These are phyloP conservation scores for Penicillium sp. DNA, from an alignment of 2,329 filamentous ascomycete species.

Conservation along the genomic window DNA sequence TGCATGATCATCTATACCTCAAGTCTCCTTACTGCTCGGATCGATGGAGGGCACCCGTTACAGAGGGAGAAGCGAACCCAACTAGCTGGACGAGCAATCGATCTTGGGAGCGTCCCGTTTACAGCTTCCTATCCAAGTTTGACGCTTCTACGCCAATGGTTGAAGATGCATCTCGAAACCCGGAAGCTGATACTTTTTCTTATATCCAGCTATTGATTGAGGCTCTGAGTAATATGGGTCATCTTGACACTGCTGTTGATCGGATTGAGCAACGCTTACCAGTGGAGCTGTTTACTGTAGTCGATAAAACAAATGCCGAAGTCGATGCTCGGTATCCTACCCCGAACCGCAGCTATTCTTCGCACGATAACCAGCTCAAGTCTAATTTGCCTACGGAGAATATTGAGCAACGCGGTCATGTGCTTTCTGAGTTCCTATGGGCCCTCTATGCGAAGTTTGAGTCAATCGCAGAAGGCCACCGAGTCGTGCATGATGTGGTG, in stretches of 20 bases:
- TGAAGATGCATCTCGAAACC: constrained; percentile 90
- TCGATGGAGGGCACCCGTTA: constrained; percentile 76
- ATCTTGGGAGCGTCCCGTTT: constrained; percentile 55
- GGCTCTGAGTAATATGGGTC: constrained; percentile 82
- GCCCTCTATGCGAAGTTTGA: constrained; percentile 96
- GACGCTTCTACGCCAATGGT: constrained; percentile 60
- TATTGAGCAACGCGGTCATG: constrained; percentile 74
- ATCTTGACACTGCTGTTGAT: constrained; percentile 81
- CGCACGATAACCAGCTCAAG: constrained; percentile 44
- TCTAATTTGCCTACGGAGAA: constrained; percentile 65
- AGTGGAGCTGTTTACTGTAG: constrained; percentile 88
- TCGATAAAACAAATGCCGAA: constrained; percentile 92
- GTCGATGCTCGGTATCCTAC: constrained; percentile 91
- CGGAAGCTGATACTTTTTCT: constrained; percentile 91
- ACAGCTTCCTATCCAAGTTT: constrained; percentile 57
- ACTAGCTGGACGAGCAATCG: constrained; percentile 33
- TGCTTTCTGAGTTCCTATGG: constrained; percentile 88
- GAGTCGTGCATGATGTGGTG: constrained; percentile 89
- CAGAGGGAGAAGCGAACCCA: constrained; percentile 34
- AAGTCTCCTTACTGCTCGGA: constrained; percentile 98
- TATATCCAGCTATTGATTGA: constrained; percentile 89
- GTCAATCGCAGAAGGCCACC: constrained; percentile 91
- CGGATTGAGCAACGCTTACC: constrained; percentile 89
- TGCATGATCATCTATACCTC: constrained; percentile 95
- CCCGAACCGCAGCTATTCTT: constrained; percentile 57